Base-by-base conservation (phyloP, 108 stramenopile species). In the Pinguiococcus pyrenoidosus region DNA sequence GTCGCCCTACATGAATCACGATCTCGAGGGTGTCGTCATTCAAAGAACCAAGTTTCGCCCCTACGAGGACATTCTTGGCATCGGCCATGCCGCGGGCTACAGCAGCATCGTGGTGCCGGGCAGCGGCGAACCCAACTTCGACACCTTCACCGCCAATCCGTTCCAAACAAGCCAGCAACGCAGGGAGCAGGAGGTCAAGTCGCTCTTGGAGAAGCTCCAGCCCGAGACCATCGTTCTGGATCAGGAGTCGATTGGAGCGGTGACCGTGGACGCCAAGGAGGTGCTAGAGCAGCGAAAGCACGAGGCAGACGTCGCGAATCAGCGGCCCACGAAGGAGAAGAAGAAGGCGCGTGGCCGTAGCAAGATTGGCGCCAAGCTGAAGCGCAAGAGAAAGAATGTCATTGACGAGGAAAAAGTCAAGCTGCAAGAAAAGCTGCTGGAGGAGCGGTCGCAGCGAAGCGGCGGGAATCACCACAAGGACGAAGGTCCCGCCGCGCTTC, bases 171-270 rank as follows among this genome's bases (percentile, higher is more conserved):
- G 52, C 40, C 83, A 85, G 56, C 89, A 92, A 66, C 71, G 90
- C 23, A 74, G 85, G 9, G 92, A 96, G 71, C 74, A 74, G n/a
- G 94, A 92, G 66, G 92, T 99, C 1, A 75, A 87, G 9, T 66
- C 81, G 4, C 74, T 95, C 27, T 56, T 99, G 37, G 92, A 94
- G 49, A 99, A 99, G 67, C 66, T 99, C 22, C 55, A 68, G 48
- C 87, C 86, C 18, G 83, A 91, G 44, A 96, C 89, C 82, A 95
- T 99, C 41, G 67, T 80, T 4, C 57, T 99, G 21, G 87, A 94
- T 71, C 85, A 91, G 5, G 67, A 80, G 32, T 76, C 60, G 9
- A 77, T 99, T 34, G 91, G 87, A 13, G 71, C 67, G 24, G 76
- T 95, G 18, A 89, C 91, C 77, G 79, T 57, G 62, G 85, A 33